Evolutionary conservation across 345 rosid genomes (phyloP).

Genomic region (Melaleuca alternifolia): DNA sequence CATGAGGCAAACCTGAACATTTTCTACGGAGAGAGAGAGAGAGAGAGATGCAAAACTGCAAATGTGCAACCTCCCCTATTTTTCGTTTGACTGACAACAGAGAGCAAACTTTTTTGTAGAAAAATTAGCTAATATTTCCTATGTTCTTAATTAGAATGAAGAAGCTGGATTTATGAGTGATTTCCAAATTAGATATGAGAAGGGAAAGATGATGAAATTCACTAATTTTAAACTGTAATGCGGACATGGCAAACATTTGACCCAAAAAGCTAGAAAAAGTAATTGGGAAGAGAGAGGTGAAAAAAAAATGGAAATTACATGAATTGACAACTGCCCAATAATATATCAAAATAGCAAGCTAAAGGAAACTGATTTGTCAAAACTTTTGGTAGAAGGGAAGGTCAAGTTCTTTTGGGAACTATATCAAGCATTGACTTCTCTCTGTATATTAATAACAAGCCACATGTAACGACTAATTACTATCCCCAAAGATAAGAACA

Average conservation of each 20-base stretch:
- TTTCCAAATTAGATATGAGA: neutral
- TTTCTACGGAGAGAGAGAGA: neutral
- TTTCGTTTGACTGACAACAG: neutral
- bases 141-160: neutral
- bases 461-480: neutral
- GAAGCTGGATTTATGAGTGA: neutral
- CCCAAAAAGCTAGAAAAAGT: neutral
- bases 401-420: neutral
- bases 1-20: neutral
- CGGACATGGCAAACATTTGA: neutral
- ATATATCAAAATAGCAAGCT: neutral
- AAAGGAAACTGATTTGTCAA: fast-evolving
- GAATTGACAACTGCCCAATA: neutral
- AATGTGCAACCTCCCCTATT: neutral
- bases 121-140: neutral
- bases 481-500: neutral
- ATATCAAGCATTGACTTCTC: neutral
- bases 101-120: neutral
- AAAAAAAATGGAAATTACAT: neutral
- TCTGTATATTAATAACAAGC: neutral
- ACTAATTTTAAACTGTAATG: neutral
- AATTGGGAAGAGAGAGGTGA: neutral
- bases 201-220: neutral
- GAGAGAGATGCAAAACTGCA: neutral
- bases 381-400: neutral